A percentile compares a stretch with the other conserved stretches of the same genome.
These are phyloP conservation scores for Vitis hybrid DNA, from an alignment of 177 flowering plant genomes.

Conservation along the genomic window DNA sequence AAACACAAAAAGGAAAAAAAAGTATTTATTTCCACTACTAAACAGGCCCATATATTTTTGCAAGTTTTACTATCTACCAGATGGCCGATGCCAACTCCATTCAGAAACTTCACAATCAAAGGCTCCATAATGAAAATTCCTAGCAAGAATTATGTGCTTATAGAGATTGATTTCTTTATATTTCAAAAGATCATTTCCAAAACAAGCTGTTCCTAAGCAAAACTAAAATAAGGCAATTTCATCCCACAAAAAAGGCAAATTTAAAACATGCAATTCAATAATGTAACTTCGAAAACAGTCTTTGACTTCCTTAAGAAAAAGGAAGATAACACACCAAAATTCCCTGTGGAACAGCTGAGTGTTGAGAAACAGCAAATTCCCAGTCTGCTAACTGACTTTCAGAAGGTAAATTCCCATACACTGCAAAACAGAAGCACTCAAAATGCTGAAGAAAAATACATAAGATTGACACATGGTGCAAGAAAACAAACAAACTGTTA, in stretches of 20 bases:
- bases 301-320: background rate
- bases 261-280: background rate
- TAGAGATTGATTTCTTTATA: too few relatives aligned
- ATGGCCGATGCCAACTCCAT: too few relatives aligned
- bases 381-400: constrained; percentile 84
- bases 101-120: too few relatives aligned
- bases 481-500: background rate
- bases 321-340: constrained; percentile 54
- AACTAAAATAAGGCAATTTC: background rate
- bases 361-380: constrained; percentile 95
- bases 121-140: too few relatives aligned
- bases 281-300: background rate
- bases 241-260: background rate
- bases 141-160: too few relatives aligned
- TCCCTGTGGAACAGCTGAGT: constrained; percentile 98
- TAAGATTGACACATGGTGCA: background rate
- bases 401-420: constrained; percentile 95
- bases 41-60: too few relatives aligned
- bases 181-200: background rate
- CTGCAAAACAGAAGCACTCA: constrained; percentile 30
- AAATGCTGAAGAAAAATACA: background rate
- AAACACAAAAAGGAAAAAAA: too few relatives aligned
- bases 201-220: background rate
- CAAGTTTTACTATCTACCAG: too few relatives aligned
- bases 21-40: too few relatives aligned